A percentile compares a stretch with the other conserved stretches of the same genome.
phyloP scores from a whole-genome alignment of 176 grass and related monocot genomes.

The Triticum dicoccoides region DNA sequence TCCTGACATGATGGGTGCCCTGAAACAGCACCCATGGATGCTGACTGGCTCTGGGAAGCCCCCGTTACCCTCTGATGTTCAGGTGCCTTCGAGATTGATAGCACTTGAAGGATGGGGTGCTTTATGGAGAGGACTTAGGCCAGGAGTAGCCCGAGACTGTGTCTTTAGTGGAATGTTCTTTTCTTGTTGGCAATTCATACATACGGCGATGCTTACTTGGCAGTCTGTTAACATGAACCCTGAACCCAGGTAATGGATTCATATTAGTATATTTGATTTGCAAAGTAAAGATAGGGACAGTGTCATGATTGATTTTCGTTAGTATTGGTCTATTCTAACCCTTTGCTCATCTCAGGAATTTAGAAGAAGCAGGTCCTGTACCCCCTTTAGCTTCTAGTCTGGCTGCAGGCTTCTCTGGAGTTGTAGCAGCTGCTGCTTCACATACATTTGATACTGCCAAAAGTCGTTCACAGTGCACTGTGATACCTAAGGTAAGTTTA shows the following conservation, averaged over 20 bases:
- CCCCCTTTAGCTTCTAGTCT: conserved; percentile 71
- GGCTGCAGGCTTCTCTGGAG: conserved; percentile 76
- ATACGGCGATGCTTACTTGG: conserved; percentile 82
- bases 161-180: conserved; percentile 92
- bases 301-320: not conserved
- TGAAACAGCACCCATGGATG: conserved; percentile 92
- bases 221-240: conserved; percentile 71
- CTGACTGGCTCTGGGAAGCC: conserved; percentile 80
- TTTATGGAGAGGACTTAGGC: conserved; percentile 86
- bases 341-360: conserved; percentile 47
- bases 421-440: conserved; percentile 73
- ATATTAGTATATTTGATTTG: conserved; percentile 2
- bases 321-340: conserved; percentile 12
- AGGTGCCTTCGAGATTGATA: conserved; percentile 62
- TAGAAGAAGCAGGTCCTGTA: conserved; percentile 73
- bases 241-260: conserved; percentile 57
- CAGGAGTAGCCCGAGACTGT: conserved; percentile 75
- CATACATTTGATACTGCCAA: conserved; percentile 92
- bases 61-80: conserved; percentile 77
- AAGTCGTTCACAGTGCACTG: conserved; percentile 78
- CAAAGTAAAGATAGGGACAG: not conserved
- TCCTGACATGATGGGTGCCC: conserved; percentile 59
- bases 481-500: conserved; percentile 73
- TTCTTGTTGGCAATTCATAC: conserved; percentile 86
- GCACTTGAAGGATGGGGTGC: conserved; percentile 86